Conservation (phyloP, 2,329 filamentous ascomycete genomes). For the Rachicladosporium sp. region DNA sequence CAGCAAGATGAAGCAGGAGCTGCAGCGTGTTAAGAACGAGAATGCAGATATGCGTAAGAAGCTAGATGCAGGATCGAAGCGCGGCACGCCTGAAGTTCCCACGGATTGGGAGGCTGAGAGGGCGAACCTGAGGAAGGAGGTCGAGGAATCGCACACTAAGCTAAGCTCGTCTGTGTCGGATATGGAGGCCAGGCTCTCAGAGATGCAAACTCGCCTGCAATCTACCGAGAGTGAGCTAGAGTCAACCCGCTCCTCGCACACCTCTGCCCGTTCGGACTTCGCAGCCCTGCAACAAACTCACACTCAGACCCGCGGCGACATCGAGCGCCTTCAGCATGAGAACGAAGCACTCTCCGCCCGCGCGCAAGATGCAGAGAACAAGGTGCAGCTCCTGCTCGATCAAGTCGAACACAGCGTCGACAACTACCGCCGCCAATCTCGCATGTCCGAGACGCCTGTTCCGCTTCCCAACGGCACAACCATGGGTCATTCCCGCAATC, state of each 20-base stretch:
- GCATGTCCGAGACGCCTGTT: constrained; percentile 26
- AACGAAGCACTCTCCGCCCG: constrained; percentile 71
- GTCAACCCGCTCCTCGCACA: constrained; percentile 42
- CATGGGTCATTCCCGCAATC: constrained; percentile 3
- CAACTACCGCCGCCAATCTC: constrained; percentile 73
- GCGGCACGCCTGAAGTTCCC: constrained; percentile 28
- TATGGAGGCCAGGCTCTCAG: constrained; percentile 59
- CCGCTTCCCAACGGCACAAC: constrained; percentile 17
- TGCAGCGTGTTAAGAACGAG: constrained; percentile 81
- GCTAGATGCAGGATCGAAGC: constrained; percentile 32
- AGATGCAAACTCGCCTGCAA: constrained; percentile 58
- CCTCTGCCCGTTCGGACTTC: constrained; percentile 35
- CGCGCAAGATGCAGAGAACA: constrained; percentile 79
- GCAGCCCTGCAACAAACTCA: constrained; percentile 32
- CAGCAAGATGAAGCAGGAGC: constrained; percentile 93
- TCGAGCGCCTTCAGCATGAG: constrained; percentile 73
- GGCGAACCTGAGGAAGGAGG: constrained; percentile 50
- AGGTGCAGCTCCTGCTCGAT: constrained; percentile 83
- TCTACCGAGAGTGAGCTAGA: constrained; percentile 58
- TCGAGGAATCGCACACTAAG: constrained; percentile 57
- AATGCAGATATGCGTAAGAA: constrained; percentile 75
- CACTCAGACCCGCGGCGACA: constrained; percentile 46
- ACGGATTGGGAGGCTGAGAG: constrained; percentile 67
- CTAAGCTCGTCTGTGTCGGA: constrained; percentile 52
- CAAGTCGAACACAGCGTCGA: constrained; percentile 94